Base-by-base conservation (phyloP, 164 flowering plant species). In the Magnolia changhungtana region DNA sequence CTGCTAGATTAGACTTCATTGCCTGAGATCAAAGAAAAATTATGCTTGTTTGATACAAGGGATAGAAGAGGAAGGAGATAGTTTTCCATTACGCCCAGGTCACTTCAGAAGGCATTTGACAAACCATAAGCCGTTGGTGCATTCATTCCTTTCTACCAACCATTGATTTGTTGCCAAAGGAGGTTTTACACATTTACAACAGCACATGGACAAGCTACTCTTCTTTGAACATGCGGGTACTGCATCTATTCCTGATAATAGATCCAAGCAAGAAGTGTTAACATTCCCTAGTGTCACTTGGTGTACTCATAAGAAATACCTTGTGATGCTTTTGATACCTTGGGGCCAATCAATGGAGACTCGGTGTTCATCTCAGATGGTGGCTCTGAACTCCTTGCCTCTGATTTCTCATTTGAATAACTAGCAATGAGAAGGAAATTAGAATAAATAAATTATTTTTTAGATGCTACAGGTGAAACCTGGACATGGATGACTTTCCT, bases 381-480 rank as follows among this genome's bases (percentile, higher is more conserved):
- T 29, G 71, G 73, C 67, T 86, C 90, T 20, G 88, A 80, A 67
- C 73, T 78, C 78, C 90, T 84, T 69, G 87, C 88, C 83, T 89
- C 91, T 49, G 91, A 88, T 81, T 89, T 90, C 83, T 88, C 91
- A 83, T 90, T 90, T 18, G 93, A 88, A 61, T 80, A 88, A 66
- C 90, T 88, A 77, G 66, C 14, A 2, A 72, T 27, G 63, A 14
- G 4, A 72, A 14, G 65, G 67, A 24, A 13, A 49, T 63, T 31
- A 9, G 24, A 49, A 37, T 37, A 37, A 37, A 37, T 37, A 37
- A 37, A 37, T 37, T 37, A 37, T 37, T 37, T 37, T 37, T 37
- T 37, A 37, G 45, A 37, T 37, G 0, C 45, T 37, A 37, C 45
- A 37, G 45, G 45, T 37, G 45, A 37, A 37, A 37, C 45, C 45